A percentile compares a stretch with the other conserved stretches of the same genome.
These are phyloP conservation scores for Pelargonium nanum DNA, from an alignment of 345 rosid genomes.

Conservation along the genomic window DNA sequence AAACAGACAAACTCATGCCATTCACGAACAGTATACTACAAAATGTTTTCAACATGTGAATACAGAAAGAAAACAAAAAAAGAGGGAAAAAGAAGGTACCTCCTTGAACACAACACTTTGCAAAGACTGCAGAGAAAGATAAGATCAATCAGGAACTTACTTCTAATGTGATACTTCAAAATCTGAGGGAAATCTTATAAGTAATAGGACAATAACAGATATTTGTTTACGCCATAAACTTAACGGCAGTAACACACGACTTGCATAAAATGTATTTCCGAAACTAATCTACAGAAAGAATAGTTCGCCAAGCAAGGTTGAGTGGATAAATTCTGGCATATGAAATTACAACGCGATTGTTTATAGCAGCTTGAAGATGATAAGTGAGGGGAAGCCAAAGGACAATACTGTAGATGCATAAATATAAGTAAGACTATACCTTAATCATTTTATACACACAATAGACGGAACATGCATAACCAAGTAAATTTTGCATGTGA, in stretches of 20 bases:
- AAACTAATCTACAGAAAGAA: too few relatives aligned
- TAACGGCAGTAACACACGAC: too few relatives aligned
- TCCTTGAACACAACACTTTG: conserved; percentile 96
- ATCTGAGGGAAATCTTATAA: background rate
- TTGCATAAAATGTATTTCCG: background rate
- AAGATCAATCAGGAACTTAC: conserved; percentile 14
- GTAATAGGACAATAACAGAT: too few relatives aligned
- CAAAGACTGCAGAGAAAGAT: conserved; percentile 62
- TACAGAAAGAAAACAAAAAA: background rate
- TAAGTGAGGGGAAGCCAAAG: too few relatives aligned
- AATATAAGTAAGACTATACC: conserved; percentile 30
- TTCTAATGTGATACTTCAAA: conserved; percentile 3
- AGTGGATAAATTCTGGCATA: too few relatives aligned
- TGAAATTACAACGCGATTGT: too few relatives aligned
- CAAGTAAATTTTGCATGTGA: conserved; percentile 92
- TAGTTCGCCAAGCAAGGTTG: too few relatives aligned
- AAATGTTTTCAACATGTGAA: conserved; percentile 1
- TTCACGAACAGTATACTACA: background rate
- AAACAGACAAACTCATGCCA: conserved; percentile 12
- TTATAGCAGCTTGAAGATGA: too few relatives aligned
- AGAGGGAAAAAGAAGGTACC: conserved; percentile 31
- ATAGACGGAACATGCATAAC: conserved; percentile 85
- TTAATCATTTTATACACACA: conserved; percentile 97
- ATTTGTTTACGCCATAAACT: too few relatives aligned
- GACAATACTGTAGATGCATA: background rate